A percentile compares a stretch with the other conserved stretches of the same genome.
These are phyloP conservation scores for Xylaria venustula DNA, from an alignment of 495 filamentous ascomycete species.

Conservation along the genomic window DNA sequence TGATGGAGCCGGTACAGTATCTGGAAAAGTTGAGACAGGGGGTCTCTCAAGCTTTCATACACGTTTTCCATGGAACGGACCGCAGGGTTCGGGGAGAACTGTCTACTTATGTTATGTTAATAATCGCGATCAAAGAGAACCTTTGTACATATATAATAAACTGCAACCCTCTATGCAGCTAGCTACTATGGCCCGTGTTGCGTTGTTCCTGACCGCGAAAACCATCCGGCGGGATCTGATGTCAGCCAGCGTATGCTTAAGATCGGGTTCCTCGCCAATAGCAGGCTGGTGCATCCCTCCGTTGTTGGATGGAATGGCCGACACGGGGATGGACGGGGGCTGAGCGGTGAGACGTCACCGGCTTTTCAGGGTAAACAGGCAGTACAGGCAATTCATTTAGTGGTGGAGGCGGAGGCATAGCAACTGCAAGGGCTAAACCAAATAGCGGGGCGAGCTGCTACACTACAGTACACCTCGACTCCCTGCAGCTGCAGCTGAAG, in stretches of 20 bases:
- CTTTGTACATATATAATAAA: too few relatives aligned
- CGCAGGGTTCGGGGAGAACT: conserved; percentile 7
- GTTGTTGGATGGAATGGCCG: neutral
- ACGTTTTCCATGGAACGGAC: conserved; percentile 1
- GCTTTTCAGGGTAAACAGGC: conserved; percentile 3
- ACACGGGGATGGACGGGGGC: conserved; percentile 11
- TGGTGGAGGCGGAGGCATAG: conserved; percentile 4
- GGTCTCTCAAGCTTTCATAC: neutral
- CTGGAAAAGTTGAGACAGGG: neutral
- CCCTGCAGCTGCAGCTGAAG: conserved; percentile 9
- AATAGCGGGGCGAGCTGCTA: neutral
- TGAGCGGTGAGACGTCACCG: conserved; percentile 12
- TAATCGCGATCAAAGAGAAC: too few relatives aligned
- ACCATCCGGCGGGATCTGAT: conserved; percentile 9
- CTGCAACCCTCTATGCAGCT: too few relatives aligned
- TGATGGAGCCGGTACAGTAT: neutral
- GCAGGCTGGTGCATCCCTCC: conserved; percentile 3
- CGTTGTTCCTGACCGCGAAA: neutral
- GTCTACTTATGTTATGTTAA: too few relatives aligned
- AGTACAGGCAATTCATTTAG: neutral
- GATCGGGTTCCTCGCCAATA: conserved; percentile 1
- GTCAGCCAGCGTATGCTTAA: neutral
- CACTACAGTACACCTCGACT: neutral
- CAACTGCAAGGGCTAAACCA: neutral
- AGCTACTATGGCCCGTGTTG: neutral